Evolutionary conservation across 768 basidiomycete species (phyloP).

Genomic region (Tulasnella calospora): DNA sequence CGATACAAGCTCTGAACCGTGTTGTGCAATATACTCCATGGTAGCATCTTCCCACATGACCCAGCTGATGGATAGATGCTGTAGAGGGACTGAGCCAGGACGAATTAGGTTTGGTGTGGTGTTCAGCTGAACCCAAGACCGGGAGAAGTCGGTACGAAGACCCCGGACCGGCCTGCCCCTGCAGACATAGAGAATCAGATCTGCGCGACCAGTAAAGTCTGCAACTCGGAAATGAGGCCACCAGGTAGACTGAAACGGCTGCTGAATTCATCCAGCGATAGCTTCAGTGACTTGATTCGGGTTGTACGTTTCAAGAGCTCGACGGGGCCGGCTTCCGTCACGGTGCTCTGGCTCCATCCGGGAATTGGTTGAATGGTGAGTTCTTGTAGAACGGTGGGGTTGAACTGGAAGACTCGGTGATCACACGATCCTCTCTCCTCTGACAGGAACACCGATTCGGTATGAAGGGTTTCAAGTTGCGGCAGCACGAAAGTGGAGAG

Average conservation of each 20-base stretch:
- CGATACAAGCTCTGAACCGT: background rate
- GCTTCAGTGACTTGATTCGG: background rate
- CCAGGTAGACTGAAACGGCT: background rate
- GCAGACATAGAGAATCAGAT: background rate
- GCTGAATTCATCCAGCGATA: background rate
- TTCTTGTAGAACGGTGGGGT: too few relatives aligned
- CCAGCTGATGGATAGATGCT: background rate
- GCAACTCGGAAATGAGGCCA: background rate
- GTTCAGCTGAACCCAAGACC: background rate
- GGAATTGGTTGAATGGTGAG: too few relatives aligned
- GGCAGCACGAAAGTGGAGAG: too few relatives aligned
- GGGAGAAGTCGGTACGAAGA: background rate
- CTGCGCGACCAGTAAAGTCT: background rate
- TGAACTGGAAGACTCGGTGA: too few relatives aligned
- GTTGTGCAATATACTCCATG: background rate
- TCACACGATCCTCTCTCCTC: too few relatives aligned
- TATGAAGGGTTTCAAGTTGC: too few relatives aligned
- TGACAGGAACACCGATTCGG: too few relatives aligned
- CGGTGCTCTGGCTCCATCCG: too few relatives aligned
- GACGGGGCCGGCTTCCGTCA: too few relatives aligned
- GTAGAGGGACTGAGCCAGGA: background rate
- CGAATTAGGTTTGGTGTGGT: background rate
- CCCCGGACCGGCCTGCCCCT: background rate
- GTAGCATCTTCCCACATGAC: background rate
- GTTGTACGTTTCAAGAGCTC: too few relatives aligned